Conservation (phyloP, 192 early-diverging fungal species). For the Chytriomyces sp. region DNA sequence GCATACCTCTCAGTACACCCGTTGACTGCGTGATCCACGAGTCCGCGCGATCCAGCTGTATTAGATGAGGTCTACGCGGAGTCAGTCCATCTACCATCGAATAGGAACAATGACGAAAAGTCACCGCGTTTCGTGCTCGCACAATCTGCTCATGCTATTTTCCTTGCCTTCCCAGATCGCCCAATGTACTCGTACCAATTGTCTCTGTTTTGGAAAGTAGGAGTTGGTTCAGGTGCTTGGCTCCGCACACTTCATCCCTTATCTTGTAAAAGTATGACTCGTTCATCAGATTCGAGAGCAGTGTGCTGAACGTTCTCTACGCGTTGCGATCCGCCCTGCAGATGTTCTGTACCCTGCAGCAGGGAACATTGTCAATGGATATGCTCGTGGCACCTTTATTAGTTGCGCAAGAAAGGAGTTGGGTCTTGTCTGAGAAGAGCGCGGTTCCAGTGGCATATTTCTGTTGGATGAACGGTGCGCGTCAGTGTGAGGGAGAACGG, state of each 20-base stretch:
- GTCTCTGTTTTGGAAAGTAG: too few species aligned
- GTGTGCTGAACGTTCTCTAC: conserved; percentile 84
- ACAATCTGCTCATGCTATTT: conserved; percentile 91
- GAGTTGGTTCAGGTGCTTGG: too few species aligned
- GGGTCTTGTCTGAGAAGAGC: conserved; percentile 29
- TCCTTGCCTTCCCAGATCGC: conserved; percentile 75
- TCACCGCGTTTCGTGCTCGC: conserved; percentile 79
- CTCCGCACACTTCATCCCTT: too few species aligned
- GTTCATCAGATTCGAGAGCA: conserved; percentile 81
- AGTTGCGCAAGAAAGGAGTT: conserved; percentile 34
- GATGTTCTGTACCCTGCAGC: conserved; percentile 80
- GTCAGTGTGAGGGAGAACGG: too few species aligned
- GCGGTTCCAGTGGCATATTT: not conserved
- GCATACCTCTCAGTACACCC: conserved; percentile 59
- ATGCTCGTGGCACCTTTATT: conserved; percentile 31
- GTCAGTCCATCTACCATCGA: not conserved
- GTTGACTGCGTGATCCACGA: conserved; percentile 58
- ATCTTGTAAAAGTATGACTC: too few species aligned
- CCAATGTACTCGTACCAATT: conserved; percentile 81
- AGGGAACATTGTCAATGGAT: conserved; percentile 54
- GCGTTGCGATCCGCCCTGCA: conserved; percentile 73
- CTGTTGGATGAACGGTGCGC: not conserved
- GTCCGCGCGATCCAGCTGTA: conserved; percentile 50
- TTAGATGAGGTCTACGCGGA: not conserved
- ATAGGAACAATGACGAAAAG: conserved; percentile 15